These are phyloP conservation scores for Telfairia occidentalis DNA, from an alignment of 331 rosid genomes.

Conservation along the genomic window DNA sequence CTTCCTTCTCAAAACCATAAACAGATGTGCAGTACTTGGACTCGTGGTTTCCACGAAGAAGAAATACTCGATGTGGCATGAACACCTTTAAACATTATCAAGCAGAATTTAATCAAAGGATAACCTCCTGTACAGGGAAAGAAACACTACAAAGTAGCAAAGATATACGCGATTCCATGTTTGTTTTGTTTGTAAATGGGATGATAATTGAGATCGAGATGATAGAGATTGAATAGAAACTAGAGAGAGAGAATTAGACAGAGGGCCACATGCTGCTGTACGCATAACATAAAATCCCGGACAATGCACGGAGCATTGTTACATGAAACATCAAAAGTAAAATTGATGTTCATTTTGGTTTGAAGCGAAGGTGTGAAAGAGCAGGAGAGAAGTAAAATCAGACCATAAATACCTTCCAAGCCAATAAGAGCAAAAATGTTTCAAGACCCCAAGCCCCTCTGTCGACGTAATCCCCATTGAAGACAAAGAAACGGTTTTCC, in stretches of 20 bases:
- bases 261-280: neutral
- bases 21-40: conserved; percentile 83
- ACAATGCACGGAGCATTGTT: neutral
- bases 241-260: neutral
- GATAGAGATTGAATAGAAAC: neutral
- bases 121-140: neutral
- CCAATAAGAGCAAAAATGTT: conserved; percentile 53
- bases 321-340: neutral
- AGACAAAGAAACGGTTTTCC: conserved; percentile 43
- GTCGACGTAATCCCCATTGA: conserved; percentile 85
- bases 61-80: conserved; percentile 47
- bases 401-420: conserved; percentile 47
- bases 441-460: conserved; percentile 96
- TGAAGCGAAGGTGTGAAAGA: neutral
- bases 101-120: neutral
- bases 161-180: neutral
- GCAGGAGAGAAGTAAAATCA: neutral
- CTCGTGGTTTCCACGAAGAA: conserved; percentile 82
- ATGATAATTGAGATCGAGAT: neutral
- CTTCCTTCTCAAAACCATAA: conserved; percentile 82
- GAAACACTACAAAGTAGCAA: neutral
- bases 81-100: conserved; percentile 30
- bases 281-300: neutral
- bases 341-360: neutral
- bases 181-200: neutral